Conservation (phyloP, 148 eudicot species). For the Vaccinium myrtillus region DNA sequence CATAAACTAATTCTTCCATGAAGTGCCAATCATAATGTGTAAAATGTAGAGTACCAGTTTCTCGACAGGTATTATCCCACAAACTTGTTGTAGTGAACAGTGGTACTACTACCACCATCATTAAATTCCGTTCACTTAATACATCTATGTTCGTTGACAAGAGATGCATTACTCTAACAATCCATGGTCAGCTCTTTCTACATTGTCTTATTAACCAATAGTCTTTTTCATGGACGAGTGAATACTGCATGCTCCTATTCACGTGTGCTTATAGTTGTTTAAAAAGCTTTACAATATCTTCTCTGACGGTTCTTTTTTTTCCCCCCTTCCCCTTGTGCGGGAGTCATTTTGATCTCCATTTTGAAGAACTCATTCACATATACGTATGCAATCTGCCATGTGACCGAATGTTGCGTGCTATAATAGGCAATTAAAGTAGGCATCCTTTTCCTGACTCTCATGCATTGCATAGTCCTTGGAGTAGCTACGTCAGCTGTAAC, state of each 20-base stretch:
- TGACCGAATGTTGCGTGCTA: background rate
- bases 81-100: background rate
- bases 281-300: too few relatives aligned
- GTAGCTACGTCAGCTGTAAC: background rate
- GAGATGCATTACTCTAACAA: background rate
- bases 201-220: background rate
- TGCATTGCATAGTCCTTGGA: background rate
- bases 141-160: background rate
- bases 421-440: background rate
- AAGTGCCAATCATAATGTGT: background rate
- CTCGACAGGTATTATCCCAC: background rate
- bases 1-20: background rate
- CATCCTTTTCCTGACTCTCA: background rate
- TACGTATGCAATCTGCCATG: background rate
- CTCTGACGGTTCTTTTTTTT: too few relatives aligned
- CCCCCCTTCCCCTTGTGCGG: too few relatives aligned
- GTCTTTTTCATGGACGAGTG: background rate
- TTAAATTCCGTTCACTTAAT: background rate
- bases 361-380: background rate
- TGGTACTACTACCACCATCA: background rate
- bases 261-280: too few relatives aligned
- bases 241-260: background rate
- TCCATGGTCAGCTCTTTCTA: background rate
- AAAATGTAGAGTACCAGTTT: background rate
- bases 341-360: too few relatives aligned